phyloP scores from a whole-genome alignment of 345 rosid genomes.

The Ailanthus altissimus region DNA sequence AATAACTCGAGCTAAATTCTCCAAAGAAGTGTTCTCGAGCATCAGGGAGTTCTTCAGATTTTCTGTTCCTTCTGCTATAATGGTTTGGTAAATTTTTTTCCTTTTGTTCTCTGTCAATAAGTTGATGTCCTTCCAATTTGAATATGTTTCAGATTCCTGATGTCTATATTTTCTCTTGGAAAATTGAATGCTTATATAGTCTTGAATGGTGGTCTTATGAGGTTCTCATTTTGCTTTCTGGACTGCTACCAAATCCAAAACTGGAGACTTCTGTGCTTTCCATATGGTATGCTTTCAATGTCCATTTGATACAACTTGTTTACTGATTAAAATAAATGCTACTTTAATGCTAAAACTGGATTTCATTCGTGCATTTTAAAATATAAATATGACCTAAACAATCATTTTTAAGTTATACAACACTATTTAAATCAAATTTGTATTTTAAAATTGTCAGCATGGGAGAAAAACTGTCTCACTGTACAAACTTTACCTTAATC shows the following conservation, averaged over 20 bases:
- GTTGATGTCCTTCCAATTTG: too few relatives aligned
- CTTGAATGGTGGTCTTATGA: constrained; percentile 51
- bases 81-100: constrained; percentile 29
- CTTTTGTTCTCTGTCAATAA: background rate
- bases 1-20: constrained; percentile 24
- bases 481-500: too few relatives aligned
- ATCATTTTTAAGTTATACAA: too few relatives aligned
- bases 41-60: constrained; percentile 29
- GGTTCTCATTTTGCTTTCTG: constrained; percentile 40
- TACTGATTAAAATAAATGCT: too few relatives aligned
- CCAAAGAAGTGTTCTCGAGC: constrained; percentile 23
- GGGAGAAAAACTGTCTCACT: too few relatives aligned
- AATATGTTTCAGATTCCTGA: background rate
- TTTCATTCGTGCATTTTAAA: too few relatives aligned
- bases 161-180: background rate
- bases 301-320: background rate
- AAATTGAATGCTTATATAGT: constrained; percentile 12
- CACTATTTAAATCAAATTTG: too few relatives aligned
- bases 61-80: constrained; percentile 28
- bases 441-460: too few relatives aligned
- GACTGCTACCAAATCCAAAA: constrained; percentile 40
- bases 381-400: too few relatives aligned
- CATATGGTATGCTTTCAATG: constrained; percentile 23
- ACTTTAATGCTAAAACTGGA: too few relatives aligned
- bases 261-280: constrained; percentile 42